Evolutionary conservation across 2,329 filamentous ascomycete species (phyloP), one percentile per base, ranked within the genome.

Genomic region (Fusarium praegraminearum): DNA sequence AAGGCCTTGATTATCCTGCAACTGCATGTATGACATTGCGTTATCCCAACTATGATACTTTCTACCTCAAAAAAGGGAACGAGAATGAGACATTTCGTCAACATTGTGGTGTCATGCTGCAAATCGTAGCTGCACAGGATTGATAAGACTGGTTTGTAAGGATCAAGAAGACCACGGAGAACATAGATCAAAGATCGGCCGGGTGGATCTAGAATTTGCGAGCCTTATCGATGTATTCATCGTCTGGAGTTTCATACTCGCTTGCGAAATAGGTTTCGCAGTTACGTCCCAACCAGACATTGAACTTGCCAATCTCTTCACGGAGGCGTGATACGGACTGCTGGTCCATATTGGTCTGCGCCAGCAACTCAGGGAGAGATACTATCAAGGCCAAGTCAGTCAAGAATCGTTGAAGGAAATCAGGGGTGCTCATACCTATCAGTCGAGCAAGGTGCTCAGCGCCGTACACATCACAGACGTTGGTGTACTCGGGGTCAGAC

Each of bases 271-370:
- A 97, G 26, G 87, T 87, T 60, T 88, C 85, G 16, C 90, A 89
- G 75, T 95, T 89, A 73, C 91, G 92, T 62, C 90, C 88, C 57
- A 99, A 85, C 93, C 94, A 99, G 56, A 89, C 86, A 13, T 91
- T 93, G 80, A 99, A 90, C 80, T 94, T 95, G 72, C 89, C 87
- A 18, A 99, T 86, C 78, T 99, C 96, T 75, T 98, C 93, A 15
- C 94, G 91, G 28, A 98, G 88, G 47, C 94, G 91, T 67, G 91
- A 92, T 43, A 97, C 93, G 4, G 94, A 94, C 78, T 97, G 94
- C 55, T 91, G 86, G 76, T 98, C 96, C 94, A 99, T 97, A 81
- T 98, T 98, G 54, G 96, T 99, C 79, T 99, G 96, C 6, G 94
- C 94, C 67, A 98, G 90, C 41, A 98, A 89, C 77, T 99, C 96